Conservation (phyloP, 1,284 basidiomycete species). For the Termitomyces sp. region DNA sequence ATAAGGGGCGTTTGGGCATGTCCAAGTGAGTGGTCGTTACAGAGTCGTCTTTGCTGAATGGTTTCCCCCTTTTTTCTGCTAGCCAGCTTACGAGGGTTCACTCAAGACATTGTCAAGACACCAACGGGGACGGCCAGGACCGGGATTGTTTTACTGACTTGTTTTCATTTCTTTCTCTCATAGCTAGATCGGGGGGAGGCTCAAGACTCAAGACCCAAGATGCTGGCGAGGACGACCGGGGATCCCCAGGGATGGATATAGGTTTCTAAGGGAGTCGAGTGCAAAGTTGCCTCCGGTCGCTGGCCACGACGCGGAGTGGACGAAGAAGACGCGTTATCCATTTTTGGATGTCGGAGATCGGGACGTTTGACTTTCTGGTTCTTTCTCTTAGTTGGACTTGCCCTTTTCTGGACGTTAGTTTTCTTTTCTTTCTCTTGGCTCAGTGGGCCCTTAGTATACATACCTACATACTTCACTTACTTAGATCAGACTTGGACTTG, state of each 20-base stretch:
- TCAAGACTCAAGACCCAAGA: background rate
- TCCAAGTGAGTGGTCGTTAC: background rate
- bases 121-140: background rate
- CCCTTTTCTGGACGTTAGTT: background rate
- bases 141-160: background rate
- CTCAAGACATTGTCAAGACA: background rate
- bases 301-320: slow-evolving; percentile 9
- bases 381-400: background rate
- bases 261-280: background rate
- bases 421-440: background rate
- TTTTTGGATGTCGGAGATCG: background rate
- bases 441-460: background rate
- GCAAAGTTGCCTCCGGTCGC: slow-evolving; percentile 10
- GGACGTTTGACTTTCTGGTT: background rate
- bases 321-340: background rate
- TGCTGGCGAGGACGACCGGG: background rate
- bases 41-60: background rate
- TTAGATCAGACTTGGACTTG: background rate
- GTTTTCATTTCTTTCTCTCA: background rate
- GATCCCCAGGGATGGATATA: slow-evolving; percentile 2
- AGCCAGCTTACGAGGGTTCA: background rate
- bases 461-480: background rate
- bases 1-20: background rate
- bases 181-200: background rate
- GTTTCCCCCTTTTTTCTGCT: background rate